phyloP scores from a whole-genome alignment of 306 rosid species.

The Crataegus laevigata region DNA sequence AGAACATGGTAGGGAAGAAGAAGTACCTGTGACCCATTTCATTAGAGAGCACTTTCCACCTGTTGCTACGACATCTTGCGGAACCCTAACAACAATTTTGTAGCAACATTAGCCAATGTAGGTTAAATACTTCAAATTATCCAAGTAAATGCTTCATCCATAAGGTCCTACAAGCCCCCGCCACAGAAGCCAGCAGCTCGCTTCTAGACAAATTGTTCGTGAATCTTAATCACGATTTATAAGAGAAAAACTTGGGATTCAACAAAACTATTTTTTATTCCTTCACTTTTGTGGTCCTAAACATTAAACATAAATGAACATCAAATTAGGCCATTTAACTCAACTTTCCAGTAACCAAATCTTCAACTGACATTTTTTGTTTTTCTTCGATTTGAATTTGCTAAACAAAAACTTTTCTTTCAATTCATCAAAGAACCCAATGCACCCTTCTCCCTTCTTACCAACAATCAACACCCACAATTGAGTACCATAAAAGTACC shows the following conservation, averaged over 20 bases:
- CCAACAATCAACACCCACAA: not conserved
- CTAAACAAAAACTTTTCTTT: not conserved
- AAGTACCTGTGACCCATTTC: conserved; percentile 86
- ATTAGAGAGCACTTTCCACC: conserved; percentile 81
- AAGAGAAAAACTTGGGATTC: not conserved
- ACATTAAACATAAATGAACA: not conserved
- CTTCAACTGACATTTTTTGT: not conserved
- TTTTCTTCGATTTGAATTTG: not conserved
- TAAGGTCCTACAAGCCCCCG: not conserved
- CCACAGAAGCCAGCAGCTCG: not conserved
- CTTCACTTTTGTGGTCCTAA: not conserved
- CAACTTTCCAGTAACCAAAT: not conserved
- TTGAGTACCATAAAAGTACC: not conserved
- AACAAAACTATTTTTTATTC: not conserved
- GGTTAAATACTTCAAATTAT: not conserved
- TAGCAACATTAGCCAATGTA: conserved; percentile 3
- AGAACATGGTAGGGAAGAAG: not conserved
- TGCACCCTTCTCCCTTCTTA: not conserved
- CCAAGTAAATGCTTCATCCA: not conserved
- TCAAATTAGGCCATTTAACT: not conserved
- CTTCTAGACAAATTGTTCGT: not conserved
- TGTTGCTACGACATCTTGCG: conserved; percentile 92
- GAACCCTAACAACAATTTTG: conserved; percentile 51
- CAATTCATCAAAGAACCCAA: no score
- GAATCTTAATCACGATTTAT: not conserved